These are phyloP conservation scores for Phaeosphaeria sp. DNA, from an alignment of 2,329 filamentous ascomycete species.

Conservation along the genomic window DNA sequence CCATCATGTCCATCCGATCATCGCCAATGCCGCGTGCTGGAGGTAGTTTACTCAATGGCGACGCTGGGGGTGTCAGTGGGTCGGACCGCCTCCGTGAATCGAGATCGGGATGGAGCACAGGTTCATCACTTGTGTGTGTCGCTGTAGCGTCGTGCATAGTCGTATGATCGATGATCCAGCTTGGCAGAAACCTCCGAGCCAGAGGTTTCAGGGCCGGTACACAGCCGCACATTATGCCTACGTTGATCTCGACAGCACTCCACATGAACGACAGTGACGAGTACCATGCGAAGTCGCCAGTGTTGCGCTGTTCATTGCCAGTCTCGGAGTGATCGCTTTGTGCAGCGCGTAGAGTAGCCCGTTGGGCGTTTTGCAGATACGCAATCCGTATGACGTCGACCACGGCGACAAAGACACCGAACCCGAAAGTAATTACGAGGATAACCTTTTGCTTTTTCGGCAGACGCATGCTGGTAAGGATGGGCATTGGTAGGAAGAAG, in stretches of 20 bases:
- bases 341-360: conserved; percentile 53
- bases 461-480: conserved; percentile 78
- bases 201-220: conserved; percentile 92
- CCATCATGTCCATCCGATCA: conserved; percentile 55
- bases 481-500: conserved; percentile 84
- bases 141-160: conserved; percentile 33
- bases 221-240: conserved; percentile 88
- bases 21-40: conserved; percentile 26
- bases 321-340: conserved; percentile 30
- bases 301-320: conserved; percentile 46
- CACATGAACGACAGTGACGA: conserved; percentile 89
- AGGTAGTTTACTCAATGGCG: conserved; percentile 32
- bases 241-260: conserved; percentile 89
- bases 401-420: conserved; percentile 85
- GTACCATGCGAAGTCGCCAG: conserved; percentile 68
- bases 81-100: conserved; percentile 29
- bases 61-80: conserved; percentile 27
- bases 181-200: conserved; percentile 67
- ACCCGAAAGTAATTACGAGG: conserved; percentile 81
- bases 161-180: conserved; percentile 59
- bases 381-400: conserved; percentile 90
- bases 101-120: conserved; percentile 30
- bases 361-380: conserved; percentile 78
- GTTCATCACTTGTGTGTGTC: conserved; percentile 39
- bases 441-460: conserved; percentile 88